Conservation (phyloP, 2,329 filamentous ascomycete species). For the Paraconiothyrium brasiliense region DNA sequence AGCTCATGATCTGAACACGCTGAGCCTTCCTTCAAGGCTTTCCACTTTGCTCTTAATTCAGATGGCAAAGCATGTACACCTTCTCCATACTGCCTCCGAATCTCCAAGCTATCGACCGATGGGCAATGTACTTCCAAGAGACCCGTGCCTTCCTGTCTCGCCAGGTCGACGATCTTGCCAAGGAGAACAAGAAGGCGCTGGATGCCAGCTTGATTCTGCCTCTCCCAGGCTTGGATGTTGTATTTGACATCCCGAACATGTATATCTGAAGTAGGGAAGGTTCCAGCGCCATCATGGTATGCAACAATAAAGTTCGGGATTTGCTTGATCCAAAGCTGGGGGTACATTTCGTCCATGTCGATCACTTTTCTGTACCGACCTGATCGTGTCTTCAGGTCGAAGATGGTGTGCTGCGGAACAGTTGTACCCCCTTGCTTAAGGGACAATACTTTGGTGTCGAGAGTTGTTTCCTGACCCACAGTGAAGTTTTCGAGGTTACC, state of each 20-base stretch:
- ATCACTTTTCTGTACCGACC: conserved; percentile 39
- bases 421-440: conserved; percentile 31
- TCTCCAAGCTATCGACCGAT: conserved; percentile 43
- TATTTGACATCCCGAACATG: conserved; percentile 49
- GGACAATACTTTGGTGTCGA: conserved; percentile 21
- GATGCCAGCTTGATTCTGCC: conserved; percentile 45
- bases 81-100: conserved; percentile 43
- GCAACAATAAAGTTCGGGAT: conserved; percentile 63
- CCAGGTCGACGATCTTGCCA: conserved; percentile 40
- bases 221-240: conserved; percentile 55
- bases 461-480: conserved; percentile 7
- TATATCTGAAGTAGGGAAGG: conserved; percentile 54
- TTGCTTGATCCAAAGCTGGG: conserved; percentile 61
- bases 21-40: not conserved
- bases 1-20: not conserved
- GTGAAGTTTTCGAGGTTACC: conserved; percentile 22
- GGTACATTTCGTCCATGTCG: conserved; percentile 54
- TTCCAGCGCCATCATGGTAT: conserved; percentile 55
- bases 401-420: conserved; percentile 56
- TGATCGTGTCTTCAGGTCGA: conserved; percentile 64
- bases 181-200: conserved; percentile 40
- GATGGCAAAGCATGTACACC: conserved; percentile 35
- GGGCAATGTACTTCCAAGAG: conserved; percentile 49
- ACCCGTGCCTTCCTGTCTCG: conserved; percentile 24
- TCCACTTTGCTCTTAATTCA: conserved; percentile 23